Evolutionary conservation across 768 basidiomycete genomes (phyloP), one percentile per base, ranked within the genome.

Genomic region (Thelephora ganbajun): DNA sequence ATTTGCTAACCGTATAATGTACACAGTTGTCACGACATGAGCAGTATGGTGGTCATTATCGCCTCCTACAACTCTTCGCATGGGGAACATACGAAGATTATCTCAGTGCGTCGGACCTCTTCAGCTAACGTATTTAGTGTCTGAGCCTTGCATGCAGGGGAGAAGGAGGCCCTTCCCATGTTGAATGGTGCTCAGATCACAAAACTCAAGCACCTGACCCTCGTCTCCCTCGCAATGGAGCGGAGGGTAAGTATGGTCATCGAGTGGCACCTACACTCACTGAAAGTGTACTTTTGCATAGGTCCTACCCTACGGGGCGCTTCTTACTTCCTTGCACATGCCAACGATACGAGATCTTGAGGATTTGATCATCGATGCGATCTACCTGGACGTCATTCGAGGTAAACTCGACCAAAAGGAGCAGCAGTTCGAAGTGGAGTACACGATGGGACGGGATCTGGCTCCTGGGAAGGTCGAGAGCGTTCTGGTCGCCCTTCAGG

Each of bases 291-390:
- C 45, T 19, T 47, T 56, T 43, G 35, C 35, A 30, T 22, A 86
- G 91, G 85, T 88, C 55, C 75, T 97, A 2, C 79, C 89, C 0
- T 98, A 98, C 62, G 62, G 77, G 9, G 65, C 73, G 33, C 74
- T 98, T 1, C 74, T 88, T 6, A 59, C 74, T 45, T 67, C 73
- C 2, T 74, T 99, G 16, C 76, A 88, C 44, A 73, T 94, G 63
- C 70, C 79, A 2, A 80, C 76, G 5, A 78, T 93, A 49, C 82
- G 93, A 47, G 86, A 86, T 48, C 79, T 99, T 2, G 94, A 99
- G 62, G 93, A 97, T 64, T 78, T 97, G 53, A 87, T 98, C 59
- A 98, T 99, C 62, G 92, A 97, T 57, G 86, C 86, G 11, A 92
- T 97, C 63, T 98, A 97, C 65, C 78, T 87, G 35, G 85, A 89